Percentiles rank a stretch among this genome's conserved stretches.
These are phyloP conservation scores for Cotoneaster glaucophyllus DNA, from an alignment of 306 rosid species.

Conservation along the genomic window DNA sequence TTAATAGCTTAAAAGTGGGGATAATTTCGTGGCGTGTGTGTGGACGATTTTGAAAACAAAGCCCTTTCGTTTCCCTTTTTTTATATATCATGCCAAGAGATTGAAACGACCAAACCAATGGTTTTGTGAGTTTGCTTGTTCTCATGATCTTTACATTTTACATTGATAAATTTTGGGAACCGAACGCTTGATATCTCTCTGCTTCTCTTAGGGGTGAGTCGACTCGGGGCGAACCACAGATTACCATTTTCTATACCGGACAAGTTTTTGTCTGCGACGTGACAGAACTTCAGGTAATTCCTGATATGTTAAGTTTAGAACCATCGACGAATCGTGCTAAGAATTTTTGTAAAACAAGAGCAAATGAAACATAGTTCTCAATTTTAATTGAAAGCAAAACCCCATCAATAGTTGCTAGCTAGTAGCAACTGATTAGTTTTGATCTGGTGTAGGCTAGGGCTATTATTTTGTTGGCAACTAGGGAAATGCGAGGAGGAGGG, in stretches of 20 bases:
- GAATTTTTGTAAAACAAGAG: not conserved
- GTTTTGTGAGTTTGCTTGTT: not conserved
- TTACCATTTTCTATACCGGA: slow-evolving; percentile 15
- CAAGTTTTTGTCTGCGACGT: slow-evolving; percentile 11
- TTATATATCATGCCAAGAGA: not conserved
- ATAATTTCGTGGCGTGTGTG: not conserved
- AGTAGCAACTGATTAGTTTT: not conserved
- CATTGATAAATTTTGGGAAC: not conserved
- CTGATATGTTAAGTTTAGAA: not conserved
- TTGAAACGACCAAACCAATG: not conserved
- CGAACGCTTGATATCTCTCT: not conserved
- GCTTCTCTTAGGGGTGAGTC: not conserved
- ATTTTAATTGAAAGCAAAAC: not conserved
- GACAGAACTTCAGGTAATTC: slow-evolving; percentile 27
- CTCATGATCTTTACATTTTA: not conserved
- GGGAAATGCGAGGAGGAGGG: not conserved
- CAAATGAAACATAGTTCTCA: not conserved
- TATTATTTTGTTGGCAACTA: not conserved
- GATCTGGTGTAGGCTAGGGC: slow-evolving; percentile 17
- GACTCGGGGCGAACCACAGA: not conserved
- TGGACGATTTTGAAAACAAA: not conserved
- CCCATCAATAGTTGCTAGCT: not conserved
- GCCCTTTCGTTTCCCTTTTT: not conserved
- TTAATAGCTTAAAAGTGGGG: not conserved
- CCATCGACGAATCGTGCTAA: not conserved